Evolutionary conservation across 2,329 filamentous ascomycete species (phyloP).

Genomic region (Pestalotiopsis sp.): DNA sequence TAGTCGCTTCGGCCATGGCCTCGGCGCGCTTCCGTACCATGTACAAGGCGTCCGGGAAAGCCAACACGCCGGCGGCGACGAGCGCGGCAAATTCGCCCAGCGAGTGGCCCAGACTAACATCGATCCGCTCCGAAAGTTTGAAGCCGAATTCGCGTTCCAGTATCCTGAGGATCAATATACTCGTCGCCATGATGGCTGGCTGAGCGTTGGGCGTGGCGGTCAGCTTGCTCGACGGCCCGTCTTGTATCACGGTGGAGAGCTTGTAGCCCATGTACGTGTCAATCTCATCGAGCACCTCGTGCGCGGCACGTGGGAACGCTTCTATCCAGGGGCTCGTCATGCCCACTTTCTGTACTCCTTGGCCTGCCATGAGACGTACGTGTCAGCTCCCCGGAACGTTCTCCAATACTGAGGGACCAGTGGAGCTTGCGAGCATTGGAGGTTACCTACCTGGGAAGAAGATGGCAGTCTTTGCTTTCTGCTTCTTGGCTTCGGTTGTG

Average conservation of each 20-base stretch:
- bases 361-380: slow-evolving; percentile 56
- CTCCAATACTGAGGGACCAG: too few species aligned
- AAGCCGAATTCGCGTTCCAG: slow-evolving; percentile 87
- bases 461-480: slow-evolving; percentile 55
- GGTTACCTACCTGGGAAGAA: slow-evolving; percentile 57
- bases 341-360: slow-evolving; percentile 86
- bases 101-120: slow-evolving; percentile 87
- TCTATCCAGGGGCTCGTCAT: slow-evolving; percentile 87
- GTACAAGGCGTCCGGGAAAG: slow-evolving; percentile 75
- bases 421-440: neutral
- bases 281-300: slow-evolving; percentile 81
- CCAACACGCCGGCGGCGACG: slow-evolving; percentile 79
- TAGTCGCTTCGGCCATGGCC: slow-evolving; percentile 79
- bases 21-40: slow-evolving; percentile 79
- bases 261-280: slow-evolving; percentile 75
- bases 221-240: slow-evolving; percentile 76
- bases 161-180: slow-evolving; percentile 84
- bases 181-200: slow-evolving; percentile 95
- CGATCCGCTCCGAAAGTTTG: slow-evolving; percentile 67
- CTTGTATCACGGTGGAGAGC: slow-evolving; percentile 76
- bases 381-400: neutral
- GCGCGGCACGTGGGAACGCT: slow-evolving; percentile 78
- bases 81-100: slow-evolving; percentile 92
- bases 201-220: slow-evolving; percentile 87
- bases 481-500: slow-evolving; percentile 13